Evolutionary conservation across 176 grass and related monocot species (phyloP), one percentile per base, ranked within the genome.

Genomic region (Oryza officinalis): DNA sequence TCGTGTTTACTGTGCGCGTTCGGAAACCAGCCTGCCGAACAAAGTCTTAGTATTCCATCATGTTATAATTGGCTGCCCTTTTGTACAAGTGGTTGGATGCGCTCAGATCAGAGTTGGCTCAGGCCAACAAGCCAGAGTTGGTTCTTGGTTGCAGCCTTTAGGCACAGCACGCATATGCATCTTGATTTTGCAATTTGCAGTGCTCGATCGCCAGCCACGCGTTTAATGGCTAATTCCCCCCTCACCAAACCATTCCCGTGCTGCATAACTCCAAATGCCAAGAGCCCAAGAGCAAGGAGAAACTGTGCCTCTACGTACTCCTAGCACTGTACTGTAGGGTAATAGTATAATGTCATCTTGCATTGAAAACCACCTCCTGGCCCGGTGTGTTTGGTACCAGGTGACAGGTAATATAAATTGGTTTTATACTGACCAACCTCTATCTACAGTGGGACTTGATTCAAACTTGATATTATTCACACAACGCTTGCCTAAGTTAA

Each of bases 261-360:
- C 57, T 27, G 44, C 59, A 61, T 69, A 79, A 59, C 81, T 88
- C 75, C 86, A 74, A 44, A 71, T 20, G 79, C 67, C 74, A 38
- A 38, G 37, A 38, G 35, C 37, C 37, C 37, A 83, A 14, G 67
- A 17, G 44, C 25, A 38, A 70, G 8, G n/a, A 20, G 18, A 57
- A 57, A 49, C 14, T 12, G 46, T 50, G 40, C 10, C 8, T 41
- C 7, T 38, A 38, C 37, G 30, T n/a, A 6, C 25, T 43, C 11
- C 11, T 45, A 13, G 10, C 18, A 40, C 3, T 45, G n/a, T 14
- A 22, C 18, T 61, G n/a, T 38, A 22, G 28, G 32, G 37, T 8
- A 25, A 25, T n/a, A 75, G 13, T 23, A 20, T 43, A 11, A 14
- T 43, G 23, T 11, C 40, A 20, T 4, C 3, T 40, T 63, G 76